A percentile compares a stretch with the other conserved stretches of the same genome.
These are phyloP conservation scores for Acorus gramineus DNA, from an alignment of 106 monocot species.

Conservation along the genomic window DNA sequence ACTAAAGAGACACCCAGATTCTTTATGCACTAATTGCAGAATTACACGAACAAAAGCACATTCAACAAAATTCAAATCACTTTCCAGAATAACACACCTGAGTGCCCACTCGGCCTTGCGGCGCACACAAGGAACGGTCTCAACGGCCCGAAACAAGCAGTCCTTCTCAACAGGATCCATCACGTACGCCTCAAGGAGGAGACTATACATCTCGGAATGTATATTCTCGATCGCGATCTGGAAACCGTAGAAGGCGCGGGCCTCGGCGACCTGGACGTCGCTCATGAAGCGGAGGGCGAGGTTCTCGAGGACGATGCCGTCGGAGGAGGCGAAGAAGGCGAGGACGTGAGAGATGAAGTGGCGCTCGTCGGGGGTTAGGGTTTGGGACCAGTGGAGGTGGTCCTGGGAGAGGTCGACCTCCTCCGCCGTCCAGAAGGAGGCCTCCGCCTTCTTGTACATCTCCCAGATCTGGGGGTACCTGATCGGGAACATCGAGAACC, in stretches of 20 bases:
- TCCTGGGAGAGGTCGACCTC: slow-evolving; percentile 33
- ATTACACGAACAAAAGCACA: too few species aligned
- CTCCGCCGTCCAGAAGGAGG: slow-evolving; percentile 35
- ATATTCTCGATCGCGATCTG: slow-evolving; percentile 82
- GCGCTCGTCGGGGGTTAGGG: slow-evolving; percentile 16
- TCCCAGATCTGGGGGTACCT: slow-evolving; percentile 25
- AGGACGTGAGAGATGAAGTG: slow-evolving; percentile 29
- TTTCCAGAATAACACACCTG: too few species aligned
- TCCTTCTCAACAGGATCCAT: slow-evolving; percentile 36
- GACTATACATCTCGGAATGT: slow-evolving; percentile 64
- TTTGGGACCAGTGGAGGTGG: slow-evolving; percentile 15
- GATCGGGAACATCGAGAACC: slow-evolving; percentile 30
- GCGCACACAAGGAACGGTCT: slow-evolving; percentile 44
- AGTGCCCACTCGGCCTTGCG: slow-evolving; percentile 64
- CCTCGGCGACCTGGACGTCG: slow-evolving; percentile 49
- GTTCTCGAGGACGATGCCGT: slow-evolving; percentile 32
- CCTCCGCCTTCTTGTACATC: slow-evolving; percentile 35
- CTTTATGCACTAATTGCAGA: too few species aligned
- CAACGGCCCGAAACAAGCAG: slow-evolving; percentile 52
- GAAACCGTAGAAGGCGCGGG: slow-evolving; percentile 64
- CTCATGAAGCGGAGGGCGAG: slow-evolving; percentile 25
- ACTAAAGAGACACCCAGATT: too few species aligned
- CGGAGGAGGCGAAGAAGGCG: slow-evolving; percentile 33
- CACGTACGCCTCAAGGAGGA: slow-evolving; percentile 59
- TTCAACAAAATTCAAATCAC: too few species aligned